Base-by-base conservation (phyloP, 2,329 filamentous ascomycete genomes). In the Aspergillus transmontanensis region DNA sequence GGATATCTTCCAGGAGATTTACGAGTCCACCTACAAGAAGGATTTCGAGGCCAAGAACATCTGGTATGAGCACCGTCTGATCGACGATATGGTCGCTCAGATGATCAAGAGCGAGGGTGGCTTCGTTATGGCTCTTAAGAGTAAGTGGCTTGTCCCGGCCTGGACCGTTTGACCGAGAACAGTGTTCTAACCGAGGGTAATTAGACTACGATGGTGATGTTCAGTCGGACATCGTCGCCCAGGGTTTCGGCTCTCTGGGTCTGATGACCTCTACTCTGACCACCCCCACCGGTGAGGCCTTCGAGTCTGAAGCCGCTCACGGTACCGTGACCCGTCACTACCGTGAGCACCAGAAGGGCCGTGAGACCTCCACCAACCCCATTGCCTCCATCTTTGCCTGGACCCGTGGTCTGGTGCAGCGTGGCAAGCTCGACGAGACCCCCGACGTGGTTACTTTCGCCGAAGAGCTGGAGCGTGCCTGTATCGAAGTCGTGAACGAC, bases 21-120 rank as follows among this genome's bases (percentile, higher is more conserved):
- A 94, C 82, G 92, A 98, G 68, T 86, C 85, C 64, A 83, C 90
- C 73, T 99, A 98, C 86, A 90, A 91, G 86, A 86, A 87, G 78
- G 87, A 92, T 51, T 98, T 98, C 73, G 94, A 97, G 78, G 90
- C 89, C 75, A 92, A 93, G 85, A 87, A 87, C 67, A 96, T 98
- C 83, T 98, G 95, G 95, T 98, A 99, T 79, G 95, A 99, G 89
- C 95, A 99, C 84, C 91, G 95, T 75, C 86, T 99, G 71, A 98
- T 99, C 76, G 95, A 99, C 82, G 95, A 99, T 83, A 98, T 99
- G 95, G 95, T 99, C 68, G 95, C 95, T 57, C 95, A 99, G 87
- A 99, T 99, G 95, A 91, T 99, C 86, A 99, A 99, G 91, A 95
- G 91, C 82, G 88, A 90, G 74, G 95, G 95, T 72, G 95, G 95